phyloP scores from a whole-genome alignment of 352 stramenopile species.

The Pythium aquatile region DNA sequence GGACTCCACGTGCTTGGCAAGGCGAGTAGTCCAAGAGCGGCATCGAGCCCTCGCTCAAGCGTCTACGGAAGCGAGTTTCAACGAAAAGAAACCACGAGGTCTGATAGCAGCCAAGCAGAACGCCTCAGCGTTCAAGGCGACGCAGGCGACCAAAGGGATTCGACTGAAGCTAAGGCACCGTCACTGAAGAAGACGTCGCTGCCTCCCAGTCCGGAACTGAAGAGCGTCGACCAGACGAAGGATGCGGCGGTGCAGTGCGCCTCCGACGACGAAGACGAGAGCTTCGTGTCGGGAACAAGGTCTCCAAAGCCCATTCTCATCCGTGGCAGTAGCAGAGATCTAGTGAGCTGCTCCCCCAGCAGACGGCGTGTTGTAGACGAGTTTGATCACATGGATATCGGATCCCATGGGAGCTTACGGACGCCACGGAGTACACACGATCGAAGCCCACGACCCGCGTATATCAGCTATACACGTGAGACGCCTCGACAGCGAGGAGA shows the following conservation, averaged over 20 bases:
- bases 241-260: constrained; percentile 15
- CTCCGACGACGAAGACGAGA: background rate
- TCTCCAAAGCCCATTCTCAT: constrained; percentile 19
- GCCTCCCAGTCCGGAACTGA: background rate
- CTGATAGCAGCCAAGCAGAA: background rate
- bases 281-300: background rate
- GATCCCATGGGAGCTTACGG: background rate
- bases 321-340: background rate
- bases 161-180: background rate
- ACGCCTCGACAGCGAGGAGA: background rate
- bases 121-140: background rate
- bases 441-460: background rate
- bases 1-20: background rate
- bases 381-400: constrained; percentile 11
- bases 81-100: background rate
- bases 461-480: background rate
- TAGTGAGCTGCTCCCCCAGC: background rate
- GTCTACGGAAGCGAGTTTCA: background rate
- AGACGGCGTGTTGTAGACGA: constrained; percentile 9
- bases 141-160: background rate
- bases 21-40: background rate
- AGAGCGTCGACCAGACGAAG: background rate
- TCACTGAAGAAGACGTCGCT: background rate
- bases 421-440: background rate
- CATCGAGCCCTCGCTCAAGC: background rate